Conservation (phyloP, 2,329 filamentous ascomycete genomes). For the Botrytis aclada region DNA sequence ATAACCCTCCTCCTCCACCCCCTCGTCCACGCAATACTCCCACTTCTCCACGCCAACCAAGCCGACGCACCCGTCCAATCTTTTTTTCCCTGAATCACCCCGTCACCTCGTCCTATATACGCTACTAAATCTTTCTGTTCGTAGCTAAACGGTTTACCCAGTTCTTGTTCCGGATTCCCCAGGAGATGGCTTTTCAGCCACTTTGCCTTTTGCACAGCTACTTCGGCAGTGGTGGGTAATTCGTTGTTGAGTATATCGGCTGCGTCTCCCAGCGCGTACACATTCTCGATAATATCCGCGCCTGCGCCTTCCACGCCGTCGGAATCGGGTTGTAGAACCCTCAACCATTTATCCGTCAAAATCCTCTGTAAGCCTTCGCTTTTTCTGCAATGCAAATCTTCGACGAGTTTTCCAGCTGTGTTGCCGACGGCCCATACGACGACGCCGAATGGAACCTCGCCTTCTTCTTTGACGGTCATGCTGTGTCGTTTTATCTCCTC, state of each 20-base stretch:
- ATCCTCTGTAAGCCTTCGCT: constrained; percentile 26
- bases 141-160: constrained; percentile 21
- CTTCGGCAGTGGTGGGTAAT: constrained; percentile 27
- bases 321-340: constrained; percentile 22
- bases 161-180: not conserved
- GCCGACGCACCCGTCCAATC: constrained; percentile 26
- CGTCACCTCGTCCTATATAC: constrained; percentile 27
- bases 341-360: constrained; percentile 25
- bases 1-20: constrained; percentile 28
- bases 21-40: constrained; percentile 28
- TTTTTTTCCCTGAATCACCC: constrained; percentile 24
- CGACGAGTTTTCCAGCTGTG: constrained; percentile 28
- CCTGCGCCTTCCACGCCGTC: constrained; percentile 28
- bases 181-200: constrained; percentile 20
- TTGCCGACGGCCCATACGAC: constrained; percentile 29
- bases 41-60: constrained; percentile 30
- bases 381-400: constrained; percentile 30
- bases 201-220: constrained; percentile 25
- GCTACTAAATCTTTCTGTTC: constrained; percentile 26
- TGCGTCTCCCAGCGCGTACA: constrained; percentile 36
- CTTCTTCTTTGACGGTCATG: constrained; percentile 24
- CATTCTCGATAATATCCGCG: constrained; percentile 16
- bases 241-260: constrained; percentile 28
- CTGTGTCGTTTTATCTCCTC: constrained; percentile 23
- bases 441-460: constrained; percentile 20